These are phyloP conservation scores for Sisymbrium irio DNA, from an alignment of 345 rosid genomes.

Conservation along the genomic window DNA sequence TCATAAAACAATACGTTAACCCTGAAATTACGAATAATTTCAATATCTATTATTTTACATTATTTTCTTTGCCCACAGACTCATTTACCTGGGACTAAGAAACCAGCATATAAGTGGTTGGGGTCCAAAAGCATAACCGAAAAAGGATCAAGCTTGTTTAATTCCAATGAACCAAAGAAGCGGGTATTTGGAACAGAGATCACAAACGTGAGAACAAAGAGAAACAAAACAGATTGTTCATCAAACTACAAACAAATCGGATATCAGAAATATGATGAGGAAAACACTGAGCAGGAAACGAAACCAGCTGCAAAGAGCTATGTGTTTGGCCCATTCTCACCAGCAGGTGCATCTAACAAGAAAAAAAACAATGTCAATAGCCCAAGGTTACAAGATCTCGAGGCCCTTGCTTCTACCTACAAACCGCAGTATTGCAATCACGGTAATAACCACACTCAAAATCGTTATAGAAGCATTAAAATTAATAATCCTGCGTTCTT, in stretches of 20 bases:
- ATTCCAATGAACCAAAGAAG: constrained; percentile 46
- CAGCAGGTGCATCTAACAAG: constrained; percentile 29
- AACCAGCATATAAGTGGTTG: constrained; percentile 79
- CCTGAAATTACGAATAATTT: background rate
- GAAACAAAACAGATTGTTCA: constrained; percentile 40
- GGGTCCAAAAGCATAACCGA: constrained; percentile 51
- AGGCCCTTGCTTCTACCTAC: constrained; percentile 53
- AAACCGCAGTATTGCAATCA: constrained; percentile 64
- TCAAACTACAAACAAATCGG: constrained; percentile 28
- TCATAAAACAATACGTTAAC: background rate
- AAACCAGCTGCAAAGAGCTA: constrained; percentile 40
- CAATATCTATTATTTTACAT: background rate
- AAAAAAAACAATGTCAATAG: constrained; percentile 20
- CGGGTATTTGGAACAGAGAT: constrained; percentile 67
- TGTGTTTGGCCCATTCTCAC: constrained; percentile 73
- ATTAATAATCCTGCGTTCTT: background rate
- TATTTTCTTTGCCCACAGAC: constrained; percentile 42
- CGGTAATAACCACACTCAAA: constrained; percentile 41
- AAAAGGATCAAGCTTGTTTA: constrained; percentile 15
- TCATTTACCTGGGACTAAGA: constrained; percentile 67
- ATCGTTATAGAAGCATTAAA: background rate
- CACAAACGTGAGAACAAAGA: constrained; percentile 51
- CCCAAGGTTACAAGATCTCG: constrained; percentile 43
- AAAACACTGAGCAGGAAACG: constrained; percentile 34
- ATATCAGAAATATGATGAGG: constrained; percentile 15